phyloP scores from a whole-genome alignment of 441 rosid species.

The Daphne laureola region DNA sequence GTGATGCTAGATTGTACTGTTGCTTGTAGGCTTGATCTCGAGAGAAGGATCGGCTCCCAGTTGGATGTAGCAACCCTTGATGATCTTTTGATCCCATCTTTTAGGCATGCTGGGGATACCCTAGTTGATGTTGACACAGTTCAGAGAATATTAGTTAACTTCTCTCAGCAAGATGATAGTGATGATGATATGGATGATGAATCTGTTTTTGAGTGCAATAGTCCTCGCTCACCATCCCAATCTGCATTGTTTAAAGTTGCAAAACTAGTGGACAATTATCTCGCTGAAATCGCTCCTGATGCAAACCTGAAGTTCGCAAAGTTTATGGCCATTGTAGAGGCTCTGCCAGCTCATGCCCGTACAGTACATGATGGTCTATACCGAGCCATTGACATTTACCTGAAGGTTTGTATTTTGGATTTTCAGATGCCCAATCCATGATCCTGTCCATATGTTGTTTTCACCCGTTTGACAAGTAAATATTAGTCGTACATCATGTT shows the following conservation, averaged over 20 bases:
- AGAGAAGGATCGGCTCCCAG: constrained; percentile 88
- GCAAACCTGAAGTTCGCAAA: constrained; percentile 83
- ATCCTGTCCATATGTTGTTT: background rate
- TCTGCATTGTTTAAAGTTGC: constrained; percentile 74
- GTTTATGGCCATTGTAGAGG: constrained; percentile 82
- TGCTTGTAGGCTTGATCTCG: constrained; percentile 81
- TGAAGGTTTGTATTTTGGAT: constrained; percentile 46
- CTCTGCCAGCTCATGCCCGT: constrained; percentile 86
- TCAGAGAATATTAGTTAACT: constrained; percentile 84
- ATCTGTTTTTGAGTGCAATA: constrained; percentile 75
- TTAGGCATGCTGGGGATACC: constrained; percentile 78
- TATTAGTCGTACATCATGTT: too few relatives aligned
- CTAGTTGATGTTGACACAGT: constrained; percentile 87
- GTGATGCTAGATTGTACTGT: constrained; percentile 77
- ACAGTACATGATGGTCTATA: constrained; percentile 86
- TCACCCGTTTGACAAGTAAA: too few relatives aligned
- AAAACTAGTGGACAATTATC: constrained; percentile 86
- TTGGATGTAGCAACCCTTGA: constrained; percentile 83
- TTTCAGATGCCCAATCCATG: constrained; percentile 1
- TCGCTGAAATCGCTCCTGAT: constrained; percentile 94
- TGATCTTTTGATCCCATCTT: constrained; percentile 87
- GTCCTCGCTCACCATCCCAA: constrained; percentile 85
- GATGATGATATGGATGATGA: constrained; percentile 78
- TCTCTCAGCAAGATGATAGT: constrained; percentile 90
- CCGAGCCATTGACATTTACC: constrained; percentile 86